phyloP scores from a whole-genome alignment of 192 early-diverging fungal species.

The Entomortierella lignicola region DNA sequence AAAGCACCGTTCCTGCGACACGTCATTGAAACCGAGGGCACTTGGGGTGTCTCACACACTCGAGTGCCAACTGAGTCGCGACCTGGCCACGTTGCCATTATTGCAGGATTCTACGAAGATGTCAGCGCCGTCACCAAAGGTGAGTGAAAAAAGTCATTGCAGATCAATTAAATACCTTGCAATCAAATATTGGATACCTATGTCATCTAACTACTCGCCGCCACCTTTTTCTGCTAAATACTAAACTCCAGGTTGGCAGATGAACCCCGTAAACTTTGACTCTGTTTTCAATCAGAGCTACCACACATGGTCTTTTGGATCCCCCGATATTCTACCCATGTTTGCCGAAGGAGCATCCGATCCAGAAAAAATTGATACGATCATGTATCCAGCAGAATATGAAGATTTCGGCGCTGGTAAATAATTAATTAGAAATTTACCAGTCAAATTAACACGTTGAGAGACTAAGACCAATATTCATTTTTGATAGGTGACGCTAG shows the following conservation, averaged over 20 bases:
- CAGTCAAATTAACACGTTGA: slow-evolving; percentile 3
- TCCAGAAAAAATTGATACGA: slow-evolving; percentile 80
- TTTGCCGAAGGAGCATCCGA: slow-evolving; percentile 93
- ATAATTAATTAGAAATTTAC: background rate
- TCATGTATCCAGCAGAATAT: slow-evolving; percentile 88
- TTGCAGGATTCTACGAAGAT: slow-evolving; percentile 98
- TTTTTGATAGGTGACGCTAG: slow-evolving; percentile 72
- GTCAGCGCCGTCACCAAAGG: slow-evolving; percentile 97
- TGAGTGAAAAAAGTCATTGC: slow-evolving; percentile 22
- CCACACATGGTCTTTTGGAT: slow-evolving; percentile 98
- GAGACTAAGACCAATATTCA: background rate
- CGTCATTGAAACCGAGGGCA: slow-evolving; percentile 68
- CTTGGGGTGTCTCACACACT: slow-evolving; percentile 91
- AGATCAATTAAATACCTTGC: background rate
- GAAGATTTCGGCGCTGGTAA: slow-evolving; percentile 89
- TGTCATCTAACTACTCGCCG: background rate
- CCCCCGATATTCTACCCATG: slow-evolving; percentile 97
- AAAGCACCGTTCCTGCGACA: slow-evolving; percentile 69
- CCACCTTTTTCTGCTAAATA: background rate
- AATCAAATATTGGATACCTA: background rate
- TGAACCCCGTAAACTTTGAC: slow-evolving; percentile 97
- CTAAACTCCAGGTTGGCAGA: slow-evolving; percentile 83
- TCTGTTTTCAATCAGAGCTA: slow-evolving; percentile 93
- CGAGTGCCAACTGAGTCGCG: slow-evolving; percentile 96
- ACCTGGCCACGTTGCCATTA: slow-evolving; percentile 97